Base-by-base conservation (phyloP, 2,329 filamentous ascomycete genomes). In the Trichoderma polysporum region DNA sequence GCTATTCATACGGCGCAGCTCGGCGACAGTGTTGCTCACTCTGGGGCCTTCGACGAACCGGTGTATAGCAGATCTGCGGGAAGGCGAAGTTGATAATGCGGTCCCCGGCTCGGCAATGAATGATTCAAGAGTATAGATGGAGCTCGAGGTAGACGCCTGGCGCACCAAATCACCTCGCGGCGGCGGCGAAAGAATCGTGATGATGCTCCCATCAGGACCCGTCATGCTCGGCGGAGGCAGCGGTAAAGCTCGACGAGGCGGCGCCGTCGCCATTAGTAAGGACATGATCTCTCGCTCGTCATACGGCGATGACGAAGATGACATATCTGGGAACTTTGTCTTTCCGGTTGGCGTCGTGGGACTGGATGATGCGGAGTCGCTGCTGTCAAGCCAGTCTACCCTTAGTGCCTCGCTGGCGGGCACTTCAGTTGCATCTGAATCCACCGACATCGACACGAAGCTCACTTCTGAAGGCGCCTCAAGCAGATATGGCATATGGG, bases 1-100 rank as follows among this genome's bases (percentile, higher is more conserved):
- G 74, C 83, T 86, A 76, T 88, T 87, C 84, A 87, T 87, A 59
- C 85, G 79, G 10, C 85, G 81, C 66, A 88, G 81, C 73, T 86
- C 82, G 19, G 80, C 80, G 33, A 86, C 81, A 2, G 83, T 79
- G 68, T 74, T 76, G n/a, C 80, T 76, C 13, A 84, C 73, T 7
- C 72, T 66, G 15, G 71, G 68, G 1, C 66, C 72, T 57, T 70
- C 58, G 31, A 66, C 70, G 53, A 68, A 29, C 0, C 60, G 68
- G 4, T 69, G 69, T 5, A 71, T 68, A 3, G 69, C 66, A 1
- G 71, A 66, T 5, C 71, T 70, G 8, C 71, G 70, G 12, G 65
- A 53, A 1, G 74, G 75, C 1, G 74, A 74, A 35, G 74, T 69
- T 17, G 72, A 68, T 4, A 72, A 70, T 1, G 72, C 66, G 2